A percentile compares a stretch with the other conserved stretches of the same genome.
phyloP scores from a whole-genome alignment of 1,139 yeast species.

The Yamadazyma atlantica region DNA sequence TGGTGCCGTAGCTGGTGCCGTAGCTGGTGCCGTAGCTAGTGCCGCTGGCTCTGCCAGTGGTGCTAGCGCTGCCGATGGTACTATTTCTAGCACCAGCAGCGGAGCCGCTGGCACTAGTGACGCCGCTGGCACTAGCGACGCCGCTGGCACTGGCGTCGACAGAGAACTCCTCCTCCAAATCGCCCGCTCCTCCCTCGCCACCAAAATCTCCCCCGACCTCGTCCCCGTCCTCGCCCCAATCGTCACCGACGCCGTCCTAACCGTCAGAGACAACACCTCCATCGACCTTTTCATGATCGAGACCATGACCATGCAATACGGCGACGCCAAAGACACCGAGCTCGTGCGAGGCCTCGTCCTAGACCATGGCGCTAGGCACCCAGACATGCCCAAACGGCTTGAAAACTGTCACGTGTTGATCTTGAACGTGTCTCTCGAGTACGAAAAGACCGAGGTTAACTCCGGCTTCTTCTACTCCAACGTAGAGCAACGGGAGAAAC shows the following conservation, averaged over 20 bases:
- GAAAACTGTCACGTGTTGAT: slow-evolving; percentile 83
- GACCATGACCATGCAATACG: slow-evolving; percentile 97
- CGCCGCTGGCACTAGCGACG: too few relatives aligned
- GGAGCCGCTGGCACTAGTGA: too few relatives aligned
- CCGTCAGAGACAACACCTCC: slow-evolving; percentile 58
- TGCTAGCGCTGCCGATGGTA: too few relatives aligned
- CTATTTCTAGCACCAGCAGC: too few relatives aligned
- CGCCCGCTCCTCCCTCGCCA: slow-evolving; percentile 83
- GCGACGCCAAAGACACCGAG: slow-evolving; percentile 78
- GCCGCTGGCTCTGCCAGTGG: too few relatives aligned
- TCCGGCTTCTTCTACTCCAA: slow-evolving; percentile 92
- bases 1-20: too few relatives aligned
- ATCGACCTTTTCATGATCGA: slow-evolving; percentile 95
- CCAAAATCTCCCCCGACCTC: slow-evolving; percentile 77
- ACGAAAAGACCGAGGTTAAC: slow-evolving; percentile 97
- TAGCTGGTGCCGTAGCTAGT: too few relatives aligned
- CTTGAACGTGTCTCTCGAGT: slow-evolving; percentile 90
- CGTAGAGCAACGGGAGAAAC: slow-evolving; percentile 94
- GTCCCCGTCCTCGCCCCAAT: slow-evolving; percentile 85
- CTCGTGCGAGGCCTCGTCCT: slow-evolving; percentile 87
- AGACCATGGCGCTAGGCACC: slow-evolving; percentile 99
- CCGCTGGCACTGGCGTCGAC: too few relatives aligned
- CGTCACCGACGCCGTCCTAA: slow-evolving; percentile 92
- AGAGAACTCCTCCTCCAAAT: slow-evolving; percentile 89
- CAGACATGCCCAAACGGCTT: slow-evolving; percentile 94